phyloP scores from a whole-genome alignment of 495 filamentous ascomycete species.

The Collariella sp. region DNA sequence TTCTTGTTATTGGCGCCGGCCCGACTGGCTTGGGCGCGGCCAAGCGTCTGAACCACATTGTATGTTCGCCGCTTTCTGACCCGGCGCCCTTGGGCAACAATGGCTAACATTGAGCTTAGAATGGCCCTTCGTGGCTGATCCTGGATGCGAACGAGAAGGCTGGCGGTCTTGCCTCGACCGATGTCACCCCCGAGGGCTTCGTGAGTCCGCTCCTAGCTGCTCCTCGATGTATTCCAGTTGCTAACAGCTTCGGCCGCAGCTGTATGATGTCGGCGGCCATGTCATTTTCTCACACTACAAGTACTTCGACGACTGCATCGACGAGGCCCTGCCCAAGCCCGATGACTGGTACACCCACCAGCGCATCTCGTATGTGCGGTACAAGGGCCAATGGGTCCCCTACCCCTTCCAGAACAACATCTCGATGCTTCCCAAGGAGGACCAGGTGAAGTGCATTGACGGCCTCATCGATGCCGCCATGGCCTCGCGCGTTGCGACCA shows the following conservation, averaged over 20 bases:
- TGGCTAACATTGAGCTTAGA: slow-evolving; percentile 42
- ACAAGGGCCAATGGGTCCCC: slow-evolving; percentile 91
- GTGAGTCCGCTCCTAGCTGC: slow-evolving; percentile 49
- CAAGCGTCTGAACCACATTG: slow-evolving; percentile 93
- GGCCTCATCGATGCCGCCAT: slow-evolving; percentile 94
- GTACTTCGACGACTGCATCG: slow-evolving; percentile 98
- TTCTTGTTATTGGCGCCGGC: slow-evolving; percentile 96
- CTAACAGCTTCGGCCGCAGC: slow-evolving; percentile 44
- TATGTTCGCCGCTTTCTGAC: slow-evolving; percentile 41
- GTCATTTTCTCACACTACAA: slow-evolving; percentile 99
- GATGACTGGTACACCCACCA: slow-evolving; percentile 97
- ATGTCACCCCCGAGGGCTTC: slow-evolving; percentile 93
- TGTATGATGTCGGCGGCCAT: slow-evolving; percentile 98
- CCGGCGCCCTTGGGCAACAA: background rate
- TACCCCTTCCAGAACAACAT: slow-evolving; percentile 99
- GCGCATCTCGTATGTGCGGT: slow-evolving; percentile 97
- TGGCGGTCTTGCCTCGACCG: slow-evolving; percentile 93
- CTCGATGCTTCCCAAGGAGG: slow-evolving; percentile 94
- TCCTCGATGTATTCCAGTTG: background rate
- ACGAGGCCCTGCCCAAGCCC: slow-evolving; percentile 87
- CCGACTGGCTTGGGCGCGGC: slow-evolving; percentile 95
- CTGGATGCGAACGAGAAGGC: slow-evolving; percentile 88
- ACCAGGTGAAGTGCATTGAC: slow-evolving; percentile 91
- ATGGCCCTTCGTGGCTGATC: slow-evolving; percentile 91
- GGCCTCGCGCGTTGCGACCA: slow-evolving; percentile 73